A percentile compares a stretch with the other conserved stretches of the same genome.
These are phyloP conservation scores for Tuber melanosporum DNA, from an alignment of 495 filamentous ascomycete genomes.

Conservation along the genomic window DNA sequence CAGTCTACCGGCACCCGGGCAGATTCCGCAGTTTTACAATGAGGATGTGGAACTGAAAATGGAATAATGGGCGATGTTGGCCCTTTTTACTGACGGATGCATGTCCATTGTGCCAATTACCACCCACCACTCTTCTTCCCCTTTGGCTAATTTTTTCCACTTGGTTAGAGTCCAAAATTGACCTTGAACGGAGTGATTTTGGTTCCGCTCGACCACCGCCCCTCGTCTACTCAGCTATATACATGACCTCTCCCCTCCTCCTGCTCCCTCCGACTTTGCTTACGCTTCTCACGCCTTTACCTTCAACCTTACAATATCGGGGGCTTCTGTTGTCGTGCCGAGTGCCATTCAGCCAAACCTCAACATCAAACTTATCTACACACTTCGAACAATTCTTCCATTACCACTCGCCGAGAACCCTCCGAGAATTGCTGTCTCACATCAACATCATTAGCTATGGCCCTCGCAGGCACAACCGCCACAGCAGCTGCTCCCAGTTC, in stretches of 20 bases:
- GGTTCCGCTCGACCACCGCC: background rate
- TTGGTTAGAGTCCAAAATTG: background rate
- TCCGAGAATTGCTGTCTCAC: background rate
- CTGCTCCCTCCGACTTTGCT: background rate
- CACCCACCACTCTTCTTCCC: background rate
- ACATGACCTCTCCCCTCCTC: background rate
- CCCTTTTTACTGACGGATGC: background rate
- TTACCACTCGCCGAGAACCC: background rate
- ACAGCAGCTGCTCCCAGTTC: background rate
- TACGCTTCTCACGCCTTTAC: background rate
- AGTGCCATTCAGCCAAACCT: background rate
- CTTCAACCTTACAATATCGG: background rate
- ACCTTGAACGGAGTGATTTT: background rate
- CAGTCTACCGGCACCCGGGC: background rate
- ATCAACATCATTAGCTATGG: background rate
- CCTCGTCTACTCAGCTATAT: constrained; percentile 4
- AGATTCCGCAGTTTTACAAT: background rate
- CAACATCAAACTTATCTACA: background rate
- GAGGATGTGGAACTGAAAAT: background rate
- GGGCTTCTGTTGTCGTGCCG: background rate
- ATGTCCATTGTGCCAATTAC: background rate
- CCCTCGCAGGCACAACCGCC: background rate
- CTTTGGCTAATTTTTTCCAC: background rate
- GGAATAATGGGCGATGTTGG: background rate
- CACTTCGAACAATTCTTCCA: background rate